Evolutionary conservation across 2,329 filamentous ascomycete genomes (phyloP).

Genomic region (Blastomyces gilchristii): DNA sequence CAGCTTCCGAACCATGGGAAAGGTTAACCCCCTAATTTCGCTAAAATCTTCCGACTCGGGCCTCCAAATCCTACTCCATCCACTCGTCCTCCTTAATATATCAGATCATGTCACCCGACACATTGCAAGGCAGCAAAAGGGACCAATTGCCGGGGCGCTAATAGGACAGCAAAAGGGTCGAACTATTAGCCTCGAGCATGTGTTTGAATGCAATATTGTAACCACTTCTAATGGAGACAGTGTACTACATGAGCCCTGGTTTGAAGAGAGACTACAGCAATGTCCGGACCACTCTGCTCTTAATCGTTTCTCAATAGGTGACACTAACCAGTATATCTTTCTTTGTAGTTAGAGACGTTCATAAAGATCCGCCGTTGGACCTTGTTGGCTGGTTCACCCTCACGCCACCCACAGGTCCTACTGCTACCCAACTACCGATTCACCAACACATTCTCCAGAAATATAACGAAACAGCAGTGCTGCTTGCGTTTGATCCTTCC

Average conservation of each 20-base stretch:
- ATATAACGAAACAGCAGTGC: constrained; percentile 75
- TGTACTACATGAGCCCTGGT: constrained; percentile 60
- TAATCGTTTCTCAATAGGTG: not conserved
- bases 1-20: constrained; percentile 37
- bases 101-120: constrained; percentile 94
- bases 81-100: constrained; percentile 88
- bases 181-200: constrained; percentile 83
- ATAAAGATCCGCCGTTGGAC: constrained; percentile 71
- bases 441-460: constrained; percentile 64
- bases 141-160: constrained; percentile 76
- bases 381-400: constrained; percentile 90
- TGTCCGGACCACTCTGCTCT: constrained; percentile 46
- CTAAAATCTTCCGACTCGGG: constrained; percentile 60
- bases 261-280: constrained; percentile 67
- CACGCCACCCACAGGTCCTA: constrained; percentile 60
- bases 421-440: constrained; percentile 56
- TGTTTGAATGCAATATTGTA: constrained; percentile 66
- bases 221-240: constrained; percentile 45
- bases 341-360: constrained; percentile 67
- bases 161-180: constrained; percentile 85
- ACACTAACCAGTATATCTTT: constrained; percentile 9
- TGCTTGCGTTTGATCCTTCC: constrained; percentile 76
- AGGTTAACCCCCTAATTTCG: constrained; percentile 52
- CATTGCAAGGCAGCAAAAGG: constrained; percentile 61
- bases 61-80: constrained; percentile 75